Percentiles rank a stretch among this genome's conserved stretches.
phyloP scores from a whole-genome alignment of 129 eudicot genomes.

The Centella asiatica region DNA sequence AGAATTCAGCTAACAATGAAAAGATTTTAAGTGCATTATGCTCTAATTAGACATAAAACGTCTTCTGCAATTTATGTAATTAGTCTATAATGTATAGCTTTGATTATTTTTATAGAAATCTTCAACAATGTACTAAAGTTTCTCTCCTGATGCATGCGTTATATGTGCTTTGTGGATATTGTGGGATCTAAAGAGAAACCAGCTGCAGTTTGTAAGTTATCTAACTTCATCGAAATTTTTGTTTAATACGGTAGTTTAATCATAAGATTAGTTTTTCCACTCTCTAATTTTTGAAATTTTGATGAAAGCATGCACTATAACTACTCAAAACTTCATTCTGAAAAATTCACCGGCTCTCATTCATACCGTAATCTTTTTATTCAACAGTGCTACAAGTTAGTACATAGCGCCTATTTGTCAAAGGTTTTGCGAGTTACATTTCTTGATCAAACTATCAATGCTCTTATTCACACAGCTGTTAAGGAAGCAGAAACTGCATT shows the following conservation, averaged over 20 bases:
- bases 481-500: conserved; percentile 54
- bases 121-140: conserved; percentile 25
- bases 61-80: neutral
- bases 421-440: no score
- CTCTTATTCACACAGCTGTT: conserved; percentile 22
- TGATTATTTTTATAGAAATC: neutral
- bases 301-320: no score
- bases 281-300: no score
- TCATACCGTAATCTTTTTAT: neutral
- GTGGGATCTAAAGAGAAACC: conserved; percentile 75
- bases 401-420: no score
- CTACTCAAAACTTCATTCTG: no score
- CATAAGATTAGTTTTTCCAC: neutral
- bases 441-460: neutral
- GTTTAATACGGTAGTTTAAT: neutral
- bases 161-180: conserved; percentile 31
- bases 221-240: neutral
- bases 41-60: neutral
- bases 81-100: neutral
- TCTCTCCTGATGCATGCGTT: conserved; percentile 25
- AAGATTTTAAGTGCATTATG: neutral
- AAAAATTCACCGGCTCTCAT: neutral
- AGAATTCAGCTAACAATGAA: neutral
- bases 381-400: neutral
- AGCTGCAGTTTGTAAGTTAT: conserved; percentile 77